Percentiles rank a stretch among this genome's conserved stretches.
Evolutionary conservation across 805 yeast species (phyloP).

Genomic region (Saccharomyces eubayanus): DNA sequence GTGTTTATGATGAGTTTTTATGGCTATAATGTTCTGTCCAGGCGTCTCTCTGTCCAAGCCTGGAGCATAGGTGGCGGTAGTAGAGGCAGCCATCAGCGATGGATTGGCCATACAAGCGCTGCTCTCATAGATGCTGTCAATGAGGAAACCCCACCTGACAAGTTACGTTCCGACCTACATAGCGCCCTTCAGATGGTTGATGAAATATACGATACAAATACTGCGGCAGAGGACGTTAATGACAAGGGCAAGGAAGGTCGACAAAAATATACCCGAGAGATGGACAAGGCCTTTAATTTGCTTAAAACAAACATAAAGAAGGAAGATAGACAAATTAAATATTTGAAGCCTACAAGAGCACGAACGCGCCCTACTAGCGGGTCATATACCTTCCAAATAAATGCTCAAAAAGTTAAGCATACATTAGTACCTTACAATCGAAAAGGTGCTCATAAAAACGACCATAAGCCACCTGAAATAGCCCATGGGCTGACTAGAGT

Average conservation of each 20-base stretch:
- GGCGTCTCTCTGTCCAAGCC: neutral
- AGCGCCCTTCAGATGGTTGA: neutral
- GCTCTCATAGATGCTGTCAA: neutral
- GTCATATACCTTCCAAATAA: neutral
- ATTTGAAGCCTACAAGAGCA: neutral
- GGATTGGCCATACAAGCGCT: neutral
- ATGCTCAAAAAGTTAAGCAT: neutral
- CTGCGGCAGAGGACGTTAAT: neutral
- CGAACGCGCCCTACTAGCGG: neutral
- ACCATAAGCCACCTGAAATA: conserved; percentile 39
- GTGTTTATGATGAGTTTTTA: neutral
- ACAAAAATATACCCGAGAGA: neutral
- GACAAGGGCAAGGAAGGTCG: neutral
- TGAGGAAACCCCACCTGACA: neutral
- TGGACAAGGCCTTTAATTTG: neutral
- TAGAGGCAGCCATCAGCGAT: neutral
- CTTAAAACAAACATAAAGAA: neutral
- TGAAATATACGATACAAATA: neutral
- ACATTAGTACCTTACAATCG: neutral
- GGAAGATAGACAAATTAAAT: neutral
- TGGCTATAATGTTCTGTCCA: neutral
- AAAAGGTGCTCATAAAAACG: neutral
- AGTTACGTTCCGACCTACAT: neutral
- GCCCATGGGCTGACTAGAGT: conserved; percentile 64
- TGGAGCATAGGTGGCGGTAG: neutral